Conservation (phyloP, 2,329 filamentous ascomycete species). For the Neopestalotiopsis clavispora region DNA sequence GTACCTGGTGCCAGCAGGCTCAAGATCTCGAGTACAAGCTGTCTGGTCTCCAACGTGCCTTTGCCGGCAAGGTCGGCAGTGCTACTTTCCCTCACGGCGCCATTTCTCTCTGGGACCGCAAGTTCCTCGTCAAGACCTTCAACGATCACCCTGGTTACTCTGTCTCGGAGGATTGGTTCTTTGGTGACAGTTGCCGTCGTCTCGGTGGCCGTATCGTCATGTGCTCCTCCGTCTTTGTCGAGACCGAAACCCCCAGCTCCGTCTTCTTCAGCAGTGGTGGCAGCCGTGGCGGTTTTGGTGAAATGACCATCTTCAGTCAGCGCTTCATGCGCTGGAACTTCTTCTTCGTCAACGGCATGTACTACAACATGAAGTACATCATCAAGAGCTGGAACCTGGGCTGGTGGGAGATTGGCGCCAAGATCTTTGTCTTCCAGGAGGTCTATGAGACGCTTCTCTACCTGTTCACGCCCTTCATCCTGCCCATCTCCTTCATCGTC, state of each 20-base stretch:
- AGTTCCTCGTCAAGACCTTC: slow-evolving; percentile 50
- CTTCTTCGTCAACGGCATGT: slow-evolving; percentile 55
- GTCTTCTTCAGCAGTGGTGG: slow-evolving; percentile 46
- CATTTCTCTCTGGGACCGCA: slow-evolving; percentile 52
- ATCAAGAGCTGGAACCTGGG: slow-evolving; percentile 51
- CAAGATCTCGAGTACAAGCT: slow-evolving; percentile 60
- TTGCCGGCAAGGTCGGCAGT: slow-evolving; percentile 49
- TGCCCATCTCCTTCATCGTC: slow-evolving; percentile 49
- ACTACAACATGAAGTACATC: slow-evolving; percentile 52
- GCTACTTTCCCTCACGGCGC: slow-evolving; percentile 56
- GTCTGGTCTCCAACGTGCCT: slow-evolving; percentile 48
- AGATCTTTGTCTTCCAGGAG: slow-evolving; percentile 54
- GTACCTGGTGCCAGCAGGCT: slow-evolving; percentile 47
- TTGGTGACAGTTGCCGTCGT: slow-evolving; percentile 50
- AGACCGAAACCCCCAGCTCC: slow-evolving; percentile 51
- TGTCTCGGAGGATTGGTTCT: slow-evolving; percentile 58
- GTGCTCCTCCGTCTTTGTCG: slow-evolving; percentile 55
- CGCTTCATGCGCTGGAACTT: slow-evolving; percentile 57
- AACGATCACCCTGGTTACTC: slow-evolving; percentile 53
- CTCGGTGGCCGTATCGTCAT: slow-evolving; percentile 50
- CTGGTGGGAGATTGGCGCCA: slow-evolving; percentile 53
- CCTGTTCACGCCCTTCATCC: slow-evolving; percentile 47
- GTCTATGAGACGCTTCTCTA: slow-evolving; percentile 50
- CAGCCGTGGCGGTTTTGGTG: slow-evolving; percentile 52
- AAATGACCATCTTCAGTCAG: slow-evolving; percentile 58